Conservation (phyloP, 352 stramenopile genomes). For the Phytophthora tentaculata region DNA sequence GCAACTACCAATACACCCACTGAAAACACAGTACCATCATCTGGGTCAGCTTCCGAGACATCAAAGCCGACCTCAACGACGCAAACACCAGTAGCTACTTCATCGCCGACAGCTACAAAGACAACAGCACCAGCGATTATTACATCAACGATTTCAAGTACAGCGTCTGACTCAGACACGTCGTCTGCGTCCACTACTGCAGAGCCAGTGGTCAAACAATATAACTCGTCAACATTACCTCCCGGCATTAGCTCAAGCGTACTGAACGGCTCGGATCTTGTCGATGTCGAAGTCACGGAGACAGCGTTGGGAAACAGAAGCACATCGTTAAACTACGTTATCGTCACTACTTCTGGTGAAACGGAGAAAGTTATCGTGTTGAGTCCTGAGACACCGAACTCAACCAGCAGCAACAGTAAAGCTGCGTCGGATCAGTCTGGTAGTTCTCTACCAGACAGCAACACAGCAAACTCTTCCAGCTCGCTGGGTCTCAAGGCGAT, state of each 20-base stretch:
- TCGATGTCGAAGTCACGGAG: constrained; percentile 45
- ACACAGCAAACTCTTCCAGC: background rate
- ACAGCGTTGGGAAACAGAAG: constrained; percentile 31
- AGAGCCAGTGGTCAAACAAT: constrained; percentile 27
- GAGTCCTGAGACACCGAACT: constrained; percentile 1
- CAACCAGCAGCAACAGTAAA: constrained; percentile 2
- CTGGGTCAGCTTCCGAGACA: constrained; percentile 3
- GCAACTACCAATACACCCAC: constrained; percentile 3
- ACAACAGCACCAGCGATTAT: background rate
- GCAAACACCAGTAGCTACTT: background rate
- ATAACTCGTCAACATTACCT: constrained; percentile 48
- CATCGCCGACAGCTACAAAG: constrained; percentile 3
- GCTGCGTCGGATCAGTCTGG: background rate
- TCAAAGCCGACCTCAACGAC: constrained; percentile 6
- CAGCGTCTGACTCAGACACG: background rate
- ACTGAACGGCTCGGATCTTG: constrained; percentile 44
- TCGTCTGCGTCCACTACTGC: background rate
- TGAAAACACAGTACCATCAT: background rate
- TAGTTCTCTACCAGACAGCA: background rate
- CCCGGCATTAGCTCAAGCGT: constrained; percentile 35
- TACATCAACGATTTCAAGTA: background rate
- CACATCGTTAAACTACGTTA: constrained; percentile 42
- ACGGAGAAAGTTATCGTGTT: constrained; percentile 21
- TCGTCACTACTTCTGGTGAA: constrained; percentile 38
- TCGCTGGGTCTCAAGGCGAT: background rate